Evolutionary conservation across 768 basidiomycete species (phyloP).

Genomic region (Leccinum barrowsii): DNA sequence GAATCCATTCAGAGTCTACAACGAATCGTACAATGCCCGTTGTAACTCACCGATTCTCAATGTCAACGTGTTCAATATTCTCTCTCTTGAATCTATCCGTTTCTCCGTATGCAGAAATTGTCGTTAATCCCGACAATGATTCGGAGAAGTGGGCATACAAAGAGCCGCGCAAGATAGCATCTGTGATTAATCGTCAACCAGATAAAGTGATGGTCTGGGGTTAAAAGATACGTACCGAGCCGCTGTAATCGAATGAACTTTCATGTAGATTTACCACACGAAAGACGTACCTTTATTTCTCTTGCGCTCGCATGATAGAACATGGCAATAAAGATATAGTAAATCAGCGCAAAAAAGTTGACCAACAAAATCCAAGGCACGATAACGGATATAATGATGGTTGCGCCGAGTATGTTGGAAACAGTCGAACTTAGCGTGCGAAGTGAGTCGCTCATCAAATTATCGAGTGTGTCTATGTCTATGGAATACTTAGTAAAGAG

Average conservation of each 20-base stretch:
- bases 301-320: slow-evolving; percentile 87
- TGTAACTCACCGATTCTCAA: slow-evolving; percentile 69
- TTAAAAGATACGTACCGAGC: slow-evolving; percentile 39
- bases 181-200: slow-evolving; percentile 31
- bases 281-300: slow-evolving; percentile 66
- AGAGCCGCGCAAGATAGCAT: slow-evolving; percentile 81
- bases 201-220: background rate
- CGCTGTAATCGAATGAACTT: slow-evolving; percentile 36
- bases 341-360: slow-evolving; percentile 51
- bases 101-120: slow-evolving; percentile 87
- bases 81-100: slow-evolving; percentile 68
- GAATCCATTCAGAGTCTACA: background rate
- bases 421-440: slow-evolving; percentile 68
- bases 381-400: slow-evolving; percentile 74
- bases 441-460: slow-evolving; percentile 68
- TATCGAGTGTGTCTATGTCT: slow-evolving; percentile 81
- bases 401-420: slow-evolving; percentile 65
- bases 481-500: background rate
- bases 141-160: slow-evolving; percentile 94
- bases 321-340: slow-evolving; percentile 67
- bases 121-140: slow-evolving; percentile 79
- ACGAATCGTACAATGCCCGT: background rate
- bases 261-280: background rate
- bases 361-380: slow-evolving; percentile 85
- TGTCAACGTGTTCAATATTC: slow-evolving; percentile 72